These are phyloP conservation scores for Coemansia sp. DNA, from an alignment of 192 early-diverging fungal genomes.

Conservation along the genomic window DNA sequence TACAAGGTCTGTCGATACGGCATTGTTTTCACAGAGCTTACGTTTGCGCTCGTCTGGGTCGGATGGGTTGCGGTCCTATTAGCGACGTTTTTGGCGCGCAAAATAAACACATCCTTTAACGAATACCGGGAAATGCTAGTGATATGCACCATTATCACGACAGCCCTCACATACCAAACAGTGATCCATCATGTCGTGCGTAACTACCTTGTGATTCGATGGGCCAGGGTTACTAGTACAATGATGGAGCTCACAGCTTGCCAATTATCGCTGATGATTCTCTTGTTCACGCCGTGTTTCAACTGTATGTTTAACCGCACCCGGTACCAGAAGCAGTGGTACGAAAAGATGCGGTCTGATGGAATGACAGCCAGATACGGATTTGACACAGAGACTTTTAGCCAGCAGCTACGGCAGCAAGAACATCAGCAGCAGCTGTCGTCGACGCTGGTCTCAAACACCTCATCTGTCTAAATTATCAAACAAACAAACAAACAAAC, in stretches of 20 bases:
- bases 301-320: constrained; percentile 31
- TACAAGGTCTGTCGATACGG: constrained; percentile 27
- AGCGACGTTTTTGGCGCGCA: constrained; percentile 24
- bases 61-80: constrained; percentile 22
- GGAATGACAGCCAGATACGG: constrained; percentile 38
- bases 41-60: constrained; percentile 40
- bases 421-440: too few species aligned
- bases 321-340: constrained; percentile 25
- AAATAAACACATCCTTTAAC: constrained; percentile 51
- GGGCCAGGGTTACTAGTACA: constrained; percentile 26
- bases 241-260: constrained; percentile 20
- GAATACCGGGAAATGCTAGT: constrained; percentile 47
- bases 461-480: background rate
- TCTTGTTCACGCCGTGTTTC: constrained; percentile 27
- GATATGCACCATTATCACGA: constrained; percentile 19
- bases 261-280: constrained; percentile 27
- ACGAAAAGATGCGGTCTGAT: constrained; percentile 38
- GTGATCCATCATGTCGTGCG: constrained; percentile 27
- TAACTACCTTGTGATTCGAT: constrained; percentile 23
- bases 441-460: background rate
- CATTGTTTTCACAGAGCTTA: constrained; percentile 18
- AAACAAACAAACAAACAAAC: too few species aligned
- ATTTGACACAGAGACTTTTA: background rate
- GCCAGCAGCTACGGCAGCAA: too few species aligned
- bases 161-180: constrained; percentile 25